phyloP scores from a whole-genome alignment of 2,329 filamentous ascomycete species.

The Epichloe aotearoae region DNA sequence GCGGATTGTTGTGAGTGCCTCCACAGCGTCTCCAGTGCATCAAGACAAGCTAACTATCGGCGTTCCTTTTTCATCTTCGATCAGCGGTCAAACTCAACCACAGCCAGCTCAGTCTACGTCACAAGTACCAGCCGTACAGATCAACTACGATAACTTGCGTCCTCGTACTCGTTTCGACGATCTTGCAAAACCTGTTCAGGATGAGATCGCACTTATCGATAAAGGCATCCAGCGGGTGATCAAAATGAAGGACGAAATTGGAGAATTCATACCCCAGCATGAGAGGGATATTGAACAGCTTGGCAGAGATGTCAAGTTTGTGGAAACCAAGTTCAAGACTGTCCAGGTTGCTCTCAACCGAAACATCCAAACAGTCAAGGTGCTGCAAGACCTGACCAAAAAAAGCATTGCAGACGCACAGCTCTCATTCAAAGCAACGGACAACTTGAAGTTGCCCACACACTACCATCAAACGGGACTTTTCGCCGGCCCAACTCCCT shows the following conservation, averaged over 20 bases:
- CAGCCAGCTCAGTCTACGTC: constrained; percentile 26
- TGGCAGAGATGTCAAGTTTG: constrained; percentile 33
- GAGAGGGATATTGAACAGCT: constrained; percentile 34
- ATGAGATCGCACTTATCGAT: constrained; percentile 66
- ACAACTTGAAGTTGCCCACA: constrained; percentile 58
- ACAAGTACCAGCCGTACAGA: constrained; percentile 58
- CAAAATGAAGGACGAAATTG: constrained; percentile 61
- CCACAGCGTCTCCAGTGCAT: not conserved
- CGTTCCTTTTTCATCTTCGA: too few species aligned
- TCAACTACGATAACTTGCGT: constrained; percentile 65
- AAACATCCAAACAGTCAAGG: constrained; percentile 51
- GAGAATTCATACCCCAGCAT: constrained; percentile 49
- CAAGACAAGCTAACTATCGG: not conserved
- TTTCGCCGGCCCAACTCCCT: constrained; percentile 22
- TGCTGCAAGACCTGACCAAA: constrained; percentile 44
- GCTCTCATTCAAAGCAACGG: constrained; percentile 58
- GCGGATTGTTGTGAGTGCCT: constrained; percentile 19
- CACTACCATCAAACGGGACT: constrained; percentile 38
- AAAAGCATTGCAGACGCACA: constrained; percentile 58
- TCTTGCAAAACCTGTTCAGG: constrained; percentile 68
- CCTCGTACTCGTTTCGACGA: constrained; percentile 88
- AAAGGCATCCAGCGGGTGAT: constrained; percentile 70
- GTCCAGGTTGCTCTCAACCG: constrained; percentile 32
- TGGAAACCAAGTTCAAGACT: constrained; percentile 33
- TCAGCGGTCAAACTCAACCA: constrained; percentile 18